Evolutionary conservation across 805 yeast species (phyloP).

Genomic region (Candida tammaniensis): DNA sequence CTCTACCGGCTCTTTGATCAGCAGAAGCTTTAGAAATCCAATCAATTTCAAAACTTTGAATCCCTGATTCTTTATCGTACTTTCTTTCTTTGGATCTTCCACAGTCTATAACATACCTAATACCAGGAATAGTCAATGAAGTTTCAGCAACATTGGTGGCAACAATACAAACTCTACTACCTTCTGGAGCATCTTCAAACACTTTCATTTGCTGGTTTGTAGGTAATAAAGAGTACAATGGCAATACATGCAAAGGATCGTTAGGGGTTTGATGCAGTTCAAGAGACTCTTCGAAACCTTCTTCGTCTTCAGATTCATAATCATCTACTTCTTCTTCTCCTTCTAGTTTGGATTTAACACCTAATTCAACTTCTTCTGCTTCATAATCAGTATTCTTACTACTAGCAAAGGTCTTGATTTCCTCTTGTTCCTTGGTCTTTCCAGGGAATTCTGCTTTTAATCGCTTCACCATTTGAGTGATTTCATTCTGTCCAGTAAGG

Average conservation of each 20-base stretch:
- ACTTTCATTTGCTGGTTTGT: constrained; percentile 93
- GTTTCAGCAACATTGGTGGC: constrained; percentile 99
- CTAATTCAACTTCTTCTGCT: constrained; percentile 84
- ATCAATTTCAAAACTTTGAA: constrained; percentile 85
- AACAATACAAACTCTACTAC: constrained; percentile 83
- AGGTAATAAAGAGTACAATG: constrained; percentile 90
- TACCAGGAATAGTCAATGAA: constrained; percentile 92
- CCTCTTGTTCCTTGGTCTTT: constrained; percentile 26
- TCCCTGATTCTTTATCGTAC: constrained; percentile 79
- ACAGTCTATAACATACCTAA: constrained; percentile 90
- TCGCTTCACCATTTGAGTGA: constrained; percentile 67
- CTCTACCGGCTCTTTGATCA: constrained; percentile 93
- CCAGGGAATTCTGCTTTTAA: constrained; percentile 69
- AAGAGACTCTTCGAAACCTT: constrained; percentile 67
- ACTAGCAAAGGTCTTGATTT: constrained; percentile 7
- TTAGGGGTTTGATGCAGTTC: constrained; percentile 68
- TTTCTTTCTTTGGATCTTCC: constrained; percentile 91
- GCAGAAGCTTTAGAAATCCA: constrained; percentile 97
- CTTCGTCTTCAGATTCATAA: constrained; percentile 57
- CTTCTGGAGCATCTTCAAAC: constrained; percentile 79
- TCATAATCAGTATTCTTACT: constrained; percentile 66
- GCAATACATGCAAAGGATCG: constrained; percentile 86
- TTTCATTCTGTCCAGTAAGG: constrained; percentile 94
- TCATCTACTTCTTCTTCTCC: constrained; percentile 42
- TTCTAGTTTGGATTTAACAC: constrained; percentile 40